A percentile compares a stretch with the other conserved stretches of the same genome.
Evolutionary conservation across 2,329 filamentous ascomycete species (phyloP).

Genomic region (Ascochyta fabae): DNA sequence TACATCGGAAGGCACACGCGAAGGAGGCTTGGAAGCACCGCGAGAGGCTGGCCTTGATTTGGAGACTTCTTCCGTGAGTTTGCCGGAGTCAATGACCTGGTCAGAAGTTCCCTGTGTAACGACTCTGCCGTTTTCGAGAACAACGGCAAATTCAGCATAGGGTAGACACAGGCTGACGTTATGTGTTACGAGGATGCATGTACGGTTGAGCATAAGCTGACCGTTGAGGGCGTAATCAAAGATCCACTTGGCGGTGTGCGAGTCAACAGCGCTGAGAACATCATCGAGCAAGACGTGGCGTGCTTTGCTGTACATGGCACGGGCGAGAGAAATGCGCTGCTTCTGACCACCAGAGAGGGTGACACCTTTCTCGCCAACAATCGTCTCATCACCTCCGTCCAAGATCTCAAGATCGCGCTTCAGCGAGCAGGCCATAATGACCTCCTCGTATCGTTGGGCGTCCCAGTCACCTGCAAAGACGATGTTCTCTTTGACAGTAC

Average conservation of each 20-base stretch:
- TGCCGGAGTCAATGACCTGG: conserved; percentile 84
- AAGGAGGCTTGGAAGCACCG: conserved; percentile 74
- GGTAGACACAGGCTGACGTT: conserved; percentile 90
- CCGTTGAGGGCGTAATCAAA: conserved; percentile 92
- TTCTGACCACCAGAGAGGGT: conserved; percentile 97
- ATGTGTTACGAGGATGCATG: conserved; percentile 94
- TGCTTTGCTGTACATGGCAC: conserved; percentile 94
- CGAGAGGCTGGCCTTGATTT: conserved; percentile 76
- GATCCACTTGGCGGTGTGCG: conserved; percentile 97
- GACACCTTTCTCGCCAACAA: conserved; percentile 97
- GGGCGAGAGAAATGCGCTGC: conserved; percentile 94
- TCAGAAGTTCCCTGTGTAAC: conserved; percentile 75
- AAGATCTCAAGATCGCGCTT: conserved; percentile 92
- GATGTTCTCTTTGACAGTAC: conserved; percentile 94
- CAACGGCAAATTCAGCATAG: conserved; percentile 78
- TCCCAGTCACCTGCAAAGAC: conserved; percentile 84
- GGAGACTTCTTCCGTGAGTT: conserved; percentile 82
- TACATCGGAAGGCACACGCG: conserved; percentile 77
- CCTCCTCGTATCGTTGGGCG: conserved; percentile 81
- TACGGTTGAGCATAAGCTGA: conserved; percentile 84
- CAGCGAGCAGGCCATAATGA: conserved; percentile 88
- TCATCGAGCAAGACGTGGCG: conserved; percentile 91
- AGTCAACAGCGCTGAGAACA: conserved; percentile 94
- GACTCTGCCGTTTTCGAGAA: conserved; percentile 86
- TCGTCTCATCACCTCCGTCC: conserved; percentile 87